Conservation (phyloP, 495 filamentous ascomycete species). For the Cercophora sp. region DNA sequence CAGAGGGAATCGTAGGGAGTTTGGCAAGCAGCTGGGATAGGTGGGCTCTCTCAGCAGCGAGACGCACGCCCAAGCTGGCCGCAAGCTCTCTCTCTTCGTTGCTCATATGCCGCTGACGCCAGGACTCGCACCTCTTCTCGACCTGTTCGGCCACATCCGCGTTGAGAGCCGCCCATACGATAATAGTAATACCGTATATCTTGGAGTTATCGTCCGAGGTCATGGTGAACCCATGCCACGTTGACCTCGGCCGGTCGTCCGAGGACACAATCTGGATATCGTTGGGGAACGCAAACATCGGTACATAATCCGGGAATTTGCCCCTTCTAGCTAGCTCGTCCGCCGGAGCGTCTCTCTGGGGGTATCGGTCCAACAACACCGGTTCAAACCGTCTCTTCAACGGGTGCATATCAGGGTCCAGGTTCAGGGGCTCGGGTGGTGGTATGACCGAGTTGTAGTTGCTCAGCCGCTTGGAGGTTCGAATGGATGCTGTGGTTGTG, state of each 20-base stretch:
- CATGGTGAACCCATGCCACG: slow-evolving; percentile 99
- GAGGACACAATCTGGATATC: slow-evolving; percentile 95
- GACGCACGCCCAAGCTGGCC: slow-evolving; percentile 82
- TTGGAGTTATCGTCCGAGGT: slow-evolving; percentile 87
- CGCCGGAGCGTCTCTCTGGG: slow-evolving; percentile 68
- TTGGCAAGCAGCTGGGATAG: slow-evolving; percentile 81
- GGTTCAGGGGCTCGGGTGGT: slow-evolving; percentile 81
- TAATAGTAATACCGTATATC: slow-evolving; percentile 86
- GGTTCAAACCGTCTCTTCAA: slow-evolving; percentile 92
- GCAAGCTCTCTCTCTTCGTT: slow-evolving; percentile 92
- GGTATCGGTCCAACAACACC: slow-evolving; percentile 89
- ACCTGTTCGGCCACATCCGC: slow-evolving; percentile 77
- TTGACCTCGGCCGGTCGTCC: slow-evolving; percentile 86
- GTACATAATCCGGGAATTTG: slow-evolving; percentile 92
- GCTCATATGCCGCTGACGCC: slow-evolving; percentile 93
- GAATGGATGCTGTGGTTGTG: slow-evolving; percentile 66
- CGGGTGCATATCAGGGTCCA: slow-evolving; percentile 91
- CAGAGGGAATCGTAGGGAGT: slow-evolving; percentile 73
- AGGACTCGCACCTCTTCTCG: slow-evolving; percentile 87
- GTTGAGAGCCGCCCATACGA: slow-evolving; percentile 88
- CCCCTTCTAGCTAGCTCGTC: slow-evolving; percentile 79
- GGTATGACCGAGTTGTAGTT: slow-evolving; percentile 99
- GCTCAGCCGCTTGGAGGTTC: slow-evolving; percentile 83
- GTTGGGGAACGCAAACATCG: slow-evolving; percentile 98
- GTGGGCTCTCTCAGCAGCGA: slow-evolving; percentile 86